phyloP scores from a whole-genome alignment of 2,329 filamentous ascomycete species.

The Fusarium newnesense region DNA sequence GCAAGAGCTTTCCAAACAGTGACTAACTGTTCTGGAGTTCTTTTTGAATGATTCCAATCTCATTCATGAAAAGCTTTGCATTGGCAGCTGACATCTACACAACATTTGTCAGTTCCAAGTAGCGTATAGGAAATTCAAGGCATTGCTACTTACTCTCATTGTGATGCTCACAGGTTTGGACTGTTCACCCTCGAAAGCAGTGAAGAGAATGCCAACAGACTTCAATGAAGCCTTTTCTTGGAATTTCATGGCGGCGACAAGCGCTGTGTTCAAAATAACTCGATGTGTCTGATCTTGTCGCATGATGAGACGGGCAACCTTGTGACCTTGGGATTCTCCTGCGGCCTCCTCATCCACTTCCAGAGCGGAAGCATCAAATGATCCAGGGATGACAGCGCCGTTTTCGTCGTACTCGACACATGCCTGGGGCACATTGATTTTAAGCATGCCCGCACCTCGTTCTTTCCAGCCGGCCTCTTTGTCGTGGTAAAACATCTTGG shows the following conservation, averaged over 20 bases:
- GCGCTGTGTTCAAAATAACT: constrained; percentile 85
- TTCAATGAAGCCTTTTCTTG: constrained; percentile 80
- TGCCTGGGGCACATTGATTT: constrained; percentile 78
- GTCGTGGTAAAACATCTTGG: constrained; percentile 86
- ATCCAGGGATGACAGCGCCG: constrained; percentile 59
- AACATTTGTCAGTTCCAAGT: constrained; percentile 7
- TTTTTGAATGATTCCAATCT: constrained; percentile 61
- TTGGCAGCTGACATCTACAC: constrained; percentile 63
- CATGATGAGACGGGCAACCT: constrained; percentile 82
- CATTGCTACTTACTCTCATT: constrained; percentile 63
- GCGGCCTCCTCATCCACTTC: constrained; percentile 56
- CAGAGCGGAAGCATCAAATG: constrained; percentile 65
- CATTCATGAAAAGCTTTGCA: constrained; percentile 62
- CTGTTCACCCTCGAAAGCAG: constrained; percentile 67
- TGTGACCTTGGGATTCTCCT: constrained; percentile 47
- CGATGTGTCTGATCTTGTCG: constrained; percentile 89
- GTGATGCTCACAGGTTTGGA: constrained; percentile 68
- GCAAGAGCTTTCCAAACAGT: constrained; percentile 8
- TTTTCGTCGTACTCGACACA: constrained; percentile 66
- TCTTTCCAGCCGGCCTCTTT: constrained; percentile 85
- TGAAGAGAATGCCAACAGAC: constrained; percentile 74
- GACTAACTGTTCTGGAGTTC: constrained; percentile 57
- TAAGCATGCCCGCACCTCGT: constrained; percentile 83
- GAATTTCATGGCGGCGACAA: constrained; percentile 83
- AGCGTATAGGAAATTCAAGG: background rate